Conservation (phyloP, 768 basidiomycete genomes). For the Pisolithus marmoratus region DNA sequence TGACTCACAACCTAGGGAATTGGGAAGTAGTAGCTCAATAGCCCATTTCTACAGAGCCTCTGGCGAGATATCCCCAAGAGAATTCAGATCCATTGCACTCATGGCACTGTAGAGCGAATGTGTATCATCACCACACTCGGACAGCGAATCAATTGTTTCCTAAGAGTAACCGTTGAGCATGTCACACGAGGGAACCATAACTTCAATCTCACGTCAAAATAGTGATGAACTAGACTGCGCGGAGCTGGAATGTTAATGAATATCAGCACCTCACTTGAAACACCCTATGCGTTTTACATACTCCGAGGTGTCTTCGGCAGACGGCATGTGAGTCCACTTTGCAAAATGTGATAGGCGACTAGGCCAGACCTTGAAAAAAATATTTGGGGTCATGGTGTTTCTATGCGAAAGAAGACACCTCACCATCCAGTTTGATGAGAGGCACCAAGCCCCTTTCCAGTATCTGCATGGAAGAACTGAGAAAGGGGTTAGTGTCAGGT, state of each 20-base stretch:
- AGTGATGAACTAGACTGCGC: constrained; percentile 80
- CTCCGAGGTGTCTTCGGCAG: constrained; percentile 93
- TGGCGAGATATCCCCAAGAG: constrained; percentile 65
- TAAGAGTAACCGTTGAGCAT: constrained; percentile 21
- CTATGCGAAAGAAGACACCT: constrained; percentile 12
- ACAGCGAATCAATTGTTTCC: constrained; percentile 71
- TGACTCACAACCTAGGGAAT: no score
- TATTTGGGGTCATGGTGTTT: background rate
- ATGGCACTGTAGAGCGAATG: constrained; percentile 57
- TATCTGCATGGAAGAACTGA: constrained; percentile 94
- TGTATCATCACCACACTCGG: constrained; percentile 70
- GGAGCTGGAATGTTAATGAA: constrained; percentile 51
- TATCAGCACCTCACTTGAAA: background rate
- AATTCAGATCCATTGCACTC: constrained; percentile 50
- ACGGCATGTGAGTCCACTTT: constrained; percentile 83
- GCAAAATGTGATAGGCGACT: constrained; percentile 87
- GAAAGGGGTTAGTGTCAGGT: constrained; percentile 1
- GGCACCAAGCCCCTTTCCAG: constrained; percentile 88
- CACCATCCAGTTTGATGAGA: constrained; percentile 99
- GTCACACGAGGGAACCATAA: background rate
- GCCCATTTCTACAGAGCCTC: constrained; percentile 47
- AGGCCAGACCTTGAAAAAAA: constrained; percentile 65
- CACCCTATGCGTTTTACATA: constrained; percentile 43
- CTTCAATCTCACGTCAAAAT: constrained; percentile 72
- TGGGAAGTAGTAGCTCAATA: no score